Evolutionary conservation across 441 rosid species (phyloP).

Genomic region (Jatropha multifida): DNA sequence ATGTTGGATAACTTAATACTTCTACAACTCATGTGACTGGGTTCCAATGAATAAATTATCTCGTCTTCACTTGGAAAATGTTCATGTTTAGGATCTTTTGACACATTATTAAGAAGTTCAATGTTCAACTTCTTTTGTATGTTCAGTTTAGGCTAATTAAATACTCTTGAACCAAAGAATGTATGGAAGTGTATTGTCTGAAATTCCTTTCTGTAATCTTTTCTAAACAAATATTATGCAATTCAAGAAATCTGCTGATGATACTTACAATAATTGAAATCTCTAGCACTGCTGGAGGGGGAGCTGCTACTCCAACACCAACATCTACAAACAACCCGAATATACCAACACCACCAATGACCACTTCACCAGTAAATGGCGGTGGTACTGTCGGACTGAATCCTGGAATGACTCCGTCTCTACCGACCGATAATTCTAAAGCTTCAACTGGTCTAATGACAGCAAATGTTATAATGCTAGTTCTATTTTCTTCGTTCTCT

Average conservation of each 20-base stretch:
- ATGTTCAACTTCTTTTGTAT: not conserved
- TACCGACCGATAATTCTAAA: constrained; percentile 40
- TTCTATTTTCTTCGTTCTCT: constrained; percentile 22
- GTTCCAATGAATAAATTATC: not conserved
- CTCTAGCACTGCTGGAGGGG: constrained; percentile 63
- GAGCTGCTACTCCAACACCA: constrained; percentile 30
- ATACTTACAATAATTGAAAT: constrained; percentile 11
- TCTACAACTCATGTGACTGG: not conserved
- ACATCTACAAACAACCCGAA: constrained; percentile 37
- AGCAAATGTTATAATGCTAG: constrained; percentile 19
- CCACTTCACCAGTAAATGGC: constrained; percentile 35
- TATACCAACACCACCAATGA: constrained; percentile 34
- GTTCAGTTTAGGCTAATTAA: not conserved
- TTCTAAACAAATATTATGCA: not conserved
- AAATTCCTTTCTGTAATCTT: not conserved
- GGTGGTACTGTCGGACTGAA: constrained; percentile 40
- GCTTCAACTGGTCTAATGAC: constrained; percentile 29
- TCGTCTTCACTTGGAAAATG: not conserved
- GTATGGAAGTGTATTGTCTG: not conserved
- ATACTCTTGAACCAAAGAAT: not conserved
- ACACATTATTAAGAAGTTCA: not conserved
- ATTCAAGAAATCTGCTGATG: not conserved
- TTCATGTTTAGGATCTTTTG: not conserved
- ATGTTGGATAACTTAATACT: not conserved
- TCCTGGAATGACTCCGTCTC: constrained; percentile 42